Percentiles rank a stretch among this genome's conserved stretches.
These are phyloP conservation scores for Phialophora tarda DNA, from an alignment of 2,329 filamentous ascomycete species.

Conservation along the genomic window DNA sequence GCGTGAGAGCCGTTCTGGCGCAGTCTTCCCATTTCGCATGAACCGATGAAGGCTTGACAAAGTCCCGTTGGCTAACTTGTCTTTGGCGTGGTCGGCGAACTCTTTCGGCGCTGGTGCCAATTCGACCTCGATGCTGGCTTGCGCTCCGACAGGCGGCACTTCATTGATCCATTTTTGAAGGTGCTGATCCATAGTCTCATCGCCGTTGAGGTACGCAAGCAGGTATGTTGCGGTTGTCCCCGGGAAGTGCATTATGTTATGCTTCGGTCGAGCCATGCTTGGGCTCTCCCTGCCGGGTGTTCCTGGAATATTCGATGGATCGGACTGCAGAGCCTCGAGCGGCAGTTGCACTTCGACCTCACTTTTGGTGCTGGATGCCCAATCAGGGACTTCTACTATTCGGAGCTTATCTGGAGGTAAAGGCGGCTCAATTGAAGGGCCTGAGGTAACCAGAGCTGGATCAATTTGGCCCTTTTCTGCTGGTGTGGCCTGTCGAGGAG, in stretches of 20 bases:
- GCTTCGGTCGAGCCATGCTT: background rate
- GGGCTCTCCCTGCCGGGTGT: background rate
- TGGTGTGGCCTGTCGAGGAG: background rate
- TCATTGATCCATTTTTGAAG: conserved; percentile 2
- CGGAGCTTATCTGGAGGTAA: background rate
- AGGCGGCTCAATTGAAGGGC: background rate
- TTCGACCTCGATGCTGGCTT: background rate
- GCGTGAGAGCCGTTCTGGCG: background rate
- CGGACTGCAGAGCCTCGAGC: background rate
- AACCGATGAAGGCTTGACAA: conserved; percentile 10
- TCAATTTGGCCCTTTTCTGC: background rate
- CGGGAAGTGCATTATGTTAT: background rate
- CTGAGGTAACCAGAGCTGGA: background rate
- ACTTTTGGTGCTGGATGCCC: background rate
- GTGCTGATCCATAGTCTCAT: conserved; percentile 11
- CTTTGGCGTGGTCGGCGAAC: conserved; percentile 12
- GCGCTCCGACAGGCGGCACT: background rate
- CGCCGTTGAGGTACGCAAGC: conserved; percentile 12
- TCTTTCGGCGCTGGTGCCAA: conserved; percentile 2
- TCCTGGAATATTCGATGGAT: background rate
- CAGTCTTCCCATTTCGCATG: conserved; percentile 10
- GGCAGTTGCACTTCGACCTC: background rate
- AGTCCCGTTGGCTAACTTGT: background rate
- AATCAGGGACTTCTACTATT: background rate
- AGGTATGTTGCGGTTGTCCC: background rate